Evolutionary conservation across 371 early-diverging fungal species (phyloP).

Genomic region (Apophysomyces trapeziformis): DNA sequence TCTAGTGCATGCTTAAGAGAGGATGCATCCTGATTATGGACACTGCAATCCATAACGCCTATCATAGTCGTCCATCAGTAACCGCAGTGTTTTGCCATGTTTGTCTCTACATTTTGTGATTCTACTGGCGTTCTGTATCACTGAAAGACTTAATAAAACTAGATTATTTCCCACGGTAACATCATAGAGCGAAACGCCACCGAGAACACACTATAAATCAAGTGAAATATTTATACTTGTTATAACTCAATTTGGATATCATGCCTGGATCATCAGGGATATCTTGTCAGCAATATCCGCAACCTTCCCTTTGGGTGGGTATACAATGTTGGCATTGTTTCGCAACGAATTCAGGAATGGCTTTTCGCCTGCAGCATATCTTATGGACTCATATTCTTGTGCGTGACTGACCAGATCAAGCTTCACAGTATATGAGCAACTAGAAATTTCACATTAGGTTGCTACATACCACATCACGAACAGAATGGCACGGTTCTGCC

Average conservation of each 20-base stretch:
- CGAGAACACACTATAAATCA: conserved; percentile 39
- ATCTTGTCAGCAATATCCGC: conserved; percentile 37
- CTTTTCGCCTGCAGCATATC: conserved; percentile 55
- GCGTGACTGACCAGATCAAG: conserved; percentile 44
- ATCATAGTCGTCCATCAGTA: neutral
- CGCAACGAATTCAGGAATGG: conserved; percentile 41
- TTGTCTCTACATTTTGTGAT: conserved; percentile 39
- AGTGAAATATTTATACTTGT: neutral
- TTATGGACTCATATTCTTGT: conserved; percentile 46
- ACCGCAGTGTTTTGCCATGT: neutral
- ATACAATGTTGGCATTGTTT: conserved; percentile 44
- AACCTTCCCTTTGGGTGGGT: conserved; percentile 37
- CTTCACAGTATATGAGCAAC: conserved; percentile 19
- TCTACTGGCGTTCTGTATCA: conserved; percentile 39
- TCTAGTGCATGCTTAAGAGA: conserved; percentile 38
- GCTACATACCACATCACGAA: conserved; percentile 39
- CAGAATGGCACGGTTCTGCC: conserved; percentile 18
- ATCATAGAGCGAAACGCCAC: conserved; percentile 39
- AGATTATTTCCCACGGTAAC: conserved; percentile 24
- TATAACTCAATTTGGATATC: neutral
- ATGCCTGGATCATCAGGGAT: conserved; percentile 45
- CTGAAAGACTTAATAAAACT: conserved; percentile 27
- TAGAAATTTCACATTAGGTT: neutral
- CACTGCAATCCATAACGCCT: conserved; percentile 50
- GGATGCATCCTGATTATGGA: conserved; percentile 26